phyloP scores from a whole-genome alignment of 2,329 filamentous ascomycete species.

The Aspergillus sp. region DNA sequence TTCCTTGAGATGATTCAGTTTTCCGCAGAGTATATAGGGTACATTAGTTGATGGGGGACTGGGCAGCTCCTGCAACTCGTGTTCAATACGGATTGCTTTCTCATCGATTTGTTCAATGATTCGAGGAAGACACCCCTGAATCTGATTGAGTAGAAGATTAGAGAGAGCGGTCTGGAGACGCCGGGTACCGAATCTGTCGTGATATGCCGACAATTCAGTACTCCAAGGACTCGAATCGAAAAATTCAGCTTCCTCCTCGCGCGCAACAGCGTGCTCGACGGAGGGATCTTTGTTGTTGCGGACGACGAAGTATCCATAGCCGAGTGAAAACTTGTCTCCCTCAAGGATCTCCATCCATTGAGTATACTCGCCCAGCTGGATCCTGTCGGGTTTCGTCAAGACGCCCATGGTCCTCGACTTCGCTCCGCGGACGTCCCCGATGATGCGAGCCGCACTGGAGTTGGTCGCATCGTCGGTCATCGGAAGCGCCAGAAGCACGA shows the following conservation, averaged over 20 bases:
- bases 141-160: conserved; percentile 42
- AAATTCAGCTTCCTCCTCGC: conserved; percentile 44
- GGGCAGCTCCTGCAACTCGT: conserved; percentile 53
- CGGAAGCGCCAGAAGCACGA: conserved; percentile 69
- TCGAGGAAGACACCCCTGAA: conserved; percentile 30
- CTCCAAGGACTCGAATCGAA: conserved; percentile 46
- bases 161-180: conserved; percentile 47
- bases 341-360: conserved; percentile 61
- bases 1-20: conserved; percentile 52
- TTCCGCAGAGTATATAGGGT: conserved; percentile 56
- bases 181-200: conserved; percentile 46
- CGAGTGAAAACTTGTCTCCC: conserved; percentile 55
- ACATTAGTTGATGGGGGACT: conserved; percentile 61
- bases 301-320: conserved; percentile 73
- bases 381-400: conserved; percentile 75
- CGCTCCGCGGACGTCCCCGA: conserved; percentile 50
- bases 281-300: conserved; percentile 46
- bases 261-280: conserved; percentile 42
- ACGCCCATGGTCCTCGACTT: conserved; percentile 62
- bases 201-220: conserved; percentile 31
- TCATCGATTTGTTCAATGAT: conserved; percentile 37
- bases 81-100: conserved; percentile 47
- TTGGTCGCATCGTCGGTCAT: conserved; percentile 75
- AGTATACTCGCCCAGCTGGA: conserved; percentile 48
- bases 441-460: conserved; percentile 61